Conservation (phyloP, 352 stramenopile species). For the Globisporangium sylvaticum region DNA sequence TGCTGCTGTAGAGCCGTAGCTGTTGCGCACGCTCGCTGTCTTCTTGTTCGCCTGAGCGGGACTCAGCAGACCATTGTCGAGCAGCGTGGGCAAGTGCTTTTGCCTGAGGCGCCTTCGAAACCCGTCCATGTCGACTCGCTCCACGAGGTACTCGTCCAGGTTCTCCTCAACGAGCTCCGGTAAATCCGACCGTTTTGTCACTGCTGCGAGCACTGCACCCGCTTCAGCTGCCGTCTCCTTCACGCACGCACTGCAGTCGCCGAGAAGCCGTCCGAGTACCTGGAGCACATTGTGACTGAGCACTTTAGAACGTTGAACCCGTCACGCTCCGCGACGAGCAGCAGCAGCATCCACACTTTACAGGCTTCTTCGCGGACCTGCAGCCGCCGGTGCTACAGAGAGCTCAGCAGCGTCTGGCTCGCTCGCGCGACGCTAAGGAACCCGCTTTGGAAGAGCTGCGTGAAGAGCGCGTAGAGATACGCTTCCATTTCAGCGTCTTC, state of each 20-base stretch:
- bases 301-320: constrained; percentile 13
- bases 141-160: constrained; percentile 46
- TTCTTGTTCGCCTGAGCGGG: constrained; percentile 4
- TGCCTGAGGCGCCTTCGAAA: constrained; percentile 33
- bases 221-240: constrained; percentile 43
- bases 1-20: neutral
- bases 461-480: constrained; percentile 29
- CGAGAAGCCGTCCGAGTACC: constrained; percentile 37
- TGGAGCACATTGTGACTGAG: constrained; percentile 25
- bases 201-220: constrained; percentile 27
- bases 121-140: constrained; percentile 48
- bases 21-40: neutral
- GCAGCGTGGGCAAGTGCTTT: constrained; percentile 32
- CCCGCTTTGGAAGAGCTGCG: constrained; percentile 29
- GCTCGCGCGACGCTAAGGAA: constrained; percentile 19
- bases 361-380: constrained; percentile 63
- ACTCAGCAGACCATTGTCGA: constrained; percentile 30
- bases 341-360: constrained; percentile 50
- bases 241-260: constrained; percentile 44
- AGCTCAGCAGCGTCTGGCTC: constrained; percentile 27
- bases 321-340: constrained; percentile 31
- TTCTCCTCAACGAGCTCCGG: constrained; percentile 36
- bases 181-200: constrained; percentile 33
- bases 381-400: constrained; percentile 42
- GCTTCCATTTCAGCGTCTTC: constrained; percentile 51